Conservation (phyloP, 2,329 filamentous ascomycete species). For the Clarireedia hainanense region DNA sequence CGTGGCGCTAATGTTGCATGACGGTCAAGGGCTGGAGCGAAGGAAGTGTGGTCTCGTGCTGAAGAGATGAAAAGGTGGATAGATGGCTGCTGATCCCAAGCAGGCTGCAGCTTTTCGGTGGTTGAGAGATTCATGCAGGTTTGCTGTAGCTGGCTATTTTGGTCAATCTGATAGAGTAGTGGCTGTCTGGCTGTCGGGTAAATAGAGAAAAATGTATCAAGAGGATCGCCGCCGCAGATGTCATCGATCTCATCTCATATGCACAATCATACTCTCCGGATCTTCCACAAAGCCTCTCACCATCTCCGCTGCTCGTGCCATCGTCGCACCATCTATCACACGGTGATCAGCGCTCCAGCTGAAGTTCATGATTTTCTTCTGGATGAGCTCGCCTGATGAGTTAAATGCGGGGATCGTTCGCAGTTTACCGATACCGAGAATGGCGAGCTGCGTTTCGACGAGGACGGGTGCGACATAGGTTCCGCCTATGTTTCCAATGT, state of each 20-base stretch:
- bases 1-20: too few species aligned
- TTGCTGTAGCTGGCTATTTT: too few species aligned
- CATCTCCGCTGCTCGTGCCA: slow-evolving; percentile 81
- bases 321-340: slow-evolving; percentile 88
- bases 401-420: slow-evolving; percentile 74
- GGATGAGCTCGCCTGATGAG: slow-evolving; percentile 47
- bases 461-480: slow-evolving; percentile 89
- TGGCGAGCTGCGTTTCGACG: slow-evolving; percentile 83
- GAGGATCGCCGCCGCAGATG: background rate
- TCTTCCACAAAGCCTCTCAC: slow-evolving; percentile 74
- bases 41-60: too few species aligned
- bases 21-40: too few species aligned
- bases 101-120: too few species aligned
- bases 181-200: background rate
- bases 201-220: background rate
- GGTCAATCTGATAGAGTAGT: background rate
- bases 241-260: slow-evolving; percentile 39
- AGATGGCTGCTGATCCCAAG: too few species aligned
- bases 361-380: slow-evolving; percentile 77
- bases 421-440: slow-evolving; percentile 79
- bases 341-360: slow-evolving; percentile 97
- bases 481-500: slow-evolving; percentile 91
- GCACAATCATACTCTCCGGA: slow-evolving; percentile 79
- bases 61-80: too few species aligned
- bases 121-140: too few species aligned